These are phyloP conservation scores for Botrytis galanthina DNA, from an alignment of 2,329 filamentous ascomycete species.

Conservation along the genomic window DNA sequence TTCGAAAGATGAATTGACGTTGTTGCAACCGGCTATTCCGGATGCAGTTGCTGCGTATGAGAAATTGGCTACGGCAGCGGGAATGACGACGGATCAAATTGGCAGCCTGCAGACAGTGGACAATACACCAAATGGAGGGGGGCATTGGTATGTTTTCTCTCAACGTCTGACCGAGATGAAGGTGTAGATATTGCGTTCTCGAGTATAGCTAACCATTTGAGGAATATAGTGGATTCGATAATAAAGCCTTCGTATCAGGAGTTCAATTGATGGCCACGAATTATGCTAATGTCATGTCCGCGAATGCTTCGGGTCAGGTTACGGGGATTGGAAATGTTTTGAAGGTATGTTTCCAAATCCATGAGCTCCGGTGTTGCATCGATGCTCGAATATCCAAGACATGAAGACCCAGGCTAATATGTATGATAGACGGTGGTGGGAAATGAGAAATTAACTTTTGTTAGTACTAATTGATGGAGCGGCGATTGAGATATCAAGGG, in stretches of 20 bases:
- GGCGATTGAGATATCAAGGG: neutral
- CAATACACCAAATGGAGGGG: slow-evolving; percentile 53
- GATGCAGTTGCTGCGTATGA: slow-evolving; percentile 52
- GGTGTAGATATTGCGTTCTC: neutral
- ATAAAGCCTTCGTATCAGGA: slow-evolving; percentile 51
- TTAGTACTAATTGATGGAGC: slow-evolving; percentile 7
- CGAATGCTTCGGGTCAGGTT: slow-evolving; percentile 49
- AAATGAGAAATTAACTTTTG: slow-evolving; percentile 32
- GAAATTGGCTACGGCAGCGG: slow-evolving; percentile 45
- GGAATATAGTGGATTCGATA: slow-evolving; percentile 50
- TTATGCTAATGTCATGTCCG: slow-evolving; percentile 52
- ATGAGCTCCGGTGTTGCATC: neutral
- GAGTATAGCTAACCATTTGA: neutral
- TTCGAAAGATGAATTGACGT: slow-evolving; percentile 50
- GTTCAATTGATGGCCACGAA: slow-evolving; percentile 56
- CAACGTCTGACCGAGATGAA: too few relatives aligned
- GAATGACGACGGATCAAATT: slow-evolving; percentile 46
- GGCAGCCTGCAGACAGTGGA: slow-evolving; percentile 56
- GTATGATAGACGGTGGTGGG: slow-evolving; percentile 29
- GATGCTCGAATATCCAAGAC: neutral
- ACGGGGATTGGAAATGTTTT: slow-evolving; percentile 50
- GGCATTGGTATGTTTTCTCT: slow-evolving; percentile 44
- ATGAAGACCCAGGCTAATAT: slow-evolving; percentile 15
- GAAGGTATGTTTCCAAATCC: slow-evolving; percentile 34
- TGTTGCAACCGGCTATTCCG: slow-evolving; percentile 49